Conservation (phyloP, 768 basidiomycete genomes). For the Cystofilobasidium capitatum region DNA sequence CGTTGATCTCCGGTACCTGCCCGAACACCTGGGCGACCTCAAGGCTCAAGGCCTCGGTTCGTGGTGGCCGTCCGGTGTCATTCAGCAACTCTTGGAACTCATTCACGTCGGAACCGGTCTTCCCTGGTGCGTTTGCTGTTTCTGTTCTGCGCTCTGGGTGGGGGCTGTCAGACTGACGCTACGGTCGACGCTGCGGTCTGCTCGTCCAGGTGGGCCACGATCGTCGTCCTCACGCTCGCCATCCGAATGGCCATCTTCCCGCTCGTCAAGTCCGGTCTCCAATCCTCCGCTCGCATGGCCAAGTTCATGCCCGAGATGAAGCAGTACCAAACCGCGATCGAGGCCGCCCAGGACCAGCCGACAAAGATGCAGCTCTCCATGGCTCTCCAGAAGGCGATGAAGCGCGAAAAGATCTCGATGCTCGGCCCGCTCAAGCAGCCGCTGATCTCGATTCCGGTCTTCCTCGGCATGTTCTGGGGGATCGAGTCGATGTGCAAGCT, state of each 20-base stretch:
- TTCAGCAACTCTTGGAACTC: conserved; percentile 56
- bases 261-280: conserved; percentile 50
- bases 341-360: conserved; percentile 41
- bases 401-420: conserved; percentile 58
- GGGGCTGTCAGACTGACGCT: neutral
- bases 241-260: conserved; percentile 58
- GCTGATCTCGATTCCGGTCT: conserved; percentile 63
- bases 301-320: conserved; percentile 55
- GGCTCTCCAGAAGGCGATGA: conserved; percentile 50
- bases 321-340: conserved; percentile 48
- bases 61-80: conserved; percentile 58
- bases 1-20: conserved; percentile 16
- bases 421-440: conserved; percentile 49
- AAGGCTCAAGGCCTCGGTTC: conserved; percentile 55
- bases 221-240: conserved; percentile 54
- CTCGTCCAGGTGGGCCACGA: conserved; percentile 76
- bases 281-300: conserved; percentile 52
- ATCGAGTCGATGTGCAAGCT: conserved; percentile 59
- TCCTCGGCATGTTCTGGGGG: conserved; percentile 74
- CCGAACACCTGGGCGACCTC: conserved; percentile 49
- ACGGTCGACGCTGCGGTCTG: conserved; percentile 28
- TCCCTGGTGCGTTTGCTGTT: conserved; percentile 6
- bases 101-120: conserved; percentile 42
- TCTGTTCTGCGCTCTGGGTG: neutral
- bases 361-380: conserved; percentile 44